Evolutionary conservation across 495 filamentous ascomycete species (phyloP).

Genomic region (Aspergillus hancockii): DNA sequence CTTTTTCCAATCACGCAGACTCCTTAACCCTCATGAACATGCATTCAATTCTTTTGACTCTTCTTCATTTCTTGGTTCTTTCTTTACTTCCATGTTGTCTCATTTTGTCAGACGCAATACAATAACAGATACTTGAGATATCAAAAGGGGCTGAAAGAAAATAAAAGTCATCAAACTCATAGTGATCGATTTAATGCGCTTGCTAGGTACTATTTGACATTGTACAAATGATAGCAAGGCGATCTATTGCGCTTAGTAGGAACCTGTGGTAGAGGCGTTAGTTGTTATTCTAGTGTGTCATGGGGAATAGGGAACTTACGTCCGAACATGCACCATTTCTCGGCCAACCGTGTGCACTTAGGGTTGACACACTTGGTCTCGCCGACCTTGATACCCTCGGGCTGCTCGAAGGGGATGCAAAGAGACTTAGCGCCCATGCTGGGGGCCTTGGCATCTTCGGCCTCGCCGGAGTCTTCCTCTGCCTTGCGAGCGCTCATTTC

Average conservation of each 20-base stretch:
- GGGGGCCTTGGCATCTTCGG: slow-evolving; percentile 78
- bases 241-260: slow-evolving; percentile 33
- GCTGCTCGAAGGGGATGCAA: slow-evolving; percentile 97
- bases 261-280: slow-evolving; percentile 24
- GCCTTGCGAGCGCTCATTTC: slow-evolving; percentile 74
- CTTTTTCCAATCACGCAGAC: not conserved
- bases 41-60: not conserved
- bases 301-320: slow-evolving; percentile 38
- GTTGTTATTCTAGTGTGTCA: slow-evolving; percentile 3
- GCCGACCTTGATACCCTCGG: slow-evolving; percentile 72
- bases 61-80: slow-evolving; percentile 2
- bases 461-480: slow-evolving; percentile 63
- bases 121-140: not conserved
- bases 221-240: not conserved
- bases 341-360: slow-evolving; percentile 69
- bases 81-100: slow-evolving; percentile 3
- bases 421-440: slow-evolving; percentile 97
- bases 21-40: not conserved
- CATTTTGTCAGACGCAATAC: slow-evolving; percentile 2
- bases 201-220: slow-evolving; percentile 8
- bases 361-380: slow-evolving; percentile 90
- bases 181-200: slow-evolving; percentile 10
- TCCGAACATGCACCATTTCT: slow-evolving; percentile 88
- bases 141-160: slow-evolving; percentile 8
- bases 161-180: slow-evolving; percentile 21